Base-by-base conservation (phyloP, 441 rosid species). In the Macaranga tanarius region DNA sequence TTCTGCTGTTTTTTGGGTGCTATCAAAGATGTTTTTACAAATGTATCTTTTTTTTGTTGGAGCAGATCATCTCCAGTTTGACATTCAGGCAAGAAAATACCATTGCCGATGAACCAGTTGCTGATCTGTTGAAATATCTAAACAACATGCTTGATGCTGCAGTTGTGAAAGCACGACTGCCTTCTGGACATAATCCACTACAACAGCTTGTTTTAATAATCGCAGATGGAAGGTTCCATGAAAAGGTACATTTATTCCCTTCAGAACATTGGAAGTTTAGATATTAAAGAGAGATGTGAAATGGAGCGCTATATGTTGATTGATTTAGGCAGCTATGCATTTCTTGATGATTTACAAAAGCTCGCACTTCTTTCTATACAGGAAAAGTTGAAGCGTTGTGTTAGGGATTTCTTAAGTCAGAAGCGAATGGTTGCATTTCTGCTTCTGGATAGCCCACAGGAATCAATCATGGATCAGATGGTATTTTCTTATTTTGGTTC, bases 391-490 rank as follows among this genome's bases (percentile, higher is more conserved):
- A 92, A 85, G 81, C 88, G 86, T 10, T 76, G 89, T 22, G 96
- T 93, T 52, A 83, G 99, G 76, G 93, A 91, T 77, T 86, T 93
- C 62, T 78, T 89, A 34, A 88, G 87, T 54, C 86, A 81, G 78
- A 93, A 89, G 77, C 90, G 99, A 45, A 89, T 93, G 99, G 98
- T 96, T 17, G 99, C 97, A 8, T 96, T 92, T 77, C 84, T 96
- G 56, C 89, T 96, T 34, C 84, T 96, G 16, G 98, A 96, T 82
- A 89, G 85, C 74, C 81, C 86, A 0, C 80, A 89, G 64, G 92
- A 90, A 75, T 89, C 98, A 2, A 91, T 93, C 57, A 71, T 88
- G 76, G 90, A 95, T 80, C 82, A 85, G 31, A 70, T 69, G 98
- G 99, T 93, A 84, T 65, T 65, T 75, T 20, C 65, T 57, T 22